Percentiles rank a stretch among this genome's conserved stretches.
These are phyloP conservation scores for Aspergillus wentii DNA, from an alignment of 495 filamentous ascomycete species.

Conservation along the genomic window DNA sequence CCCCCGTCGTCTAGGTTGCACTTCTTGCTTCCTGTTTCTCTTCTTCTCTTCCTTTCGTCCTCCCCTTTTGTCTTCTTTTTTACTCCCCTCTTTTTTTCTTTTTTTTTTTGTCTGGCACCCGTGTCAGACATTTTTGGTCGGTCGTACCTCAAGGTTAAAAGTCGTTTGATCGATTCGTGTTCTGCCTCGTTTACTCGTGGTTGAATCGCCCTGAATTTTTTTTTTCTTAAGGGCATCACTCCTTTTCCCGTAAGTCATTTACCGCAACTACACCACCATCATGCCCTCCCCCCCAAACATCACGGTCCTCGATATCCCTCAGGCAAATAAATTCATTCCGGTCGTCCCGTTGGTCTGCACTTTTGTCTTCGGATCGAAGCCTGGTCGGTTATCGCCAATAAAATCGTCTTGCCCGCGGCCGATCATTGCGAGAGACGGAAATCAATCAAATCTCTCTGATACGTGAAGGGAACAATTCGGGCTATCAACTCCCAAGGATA, in stretches of 20 bases:
- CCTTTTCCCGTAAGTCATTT: conserved; percentile 23
- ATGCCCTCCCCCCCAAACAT: conserved; percentile 3
- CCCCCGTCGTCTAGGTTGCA: conserved; percentile 11
- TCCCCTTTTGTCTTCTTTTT: conserved; percentile 11
- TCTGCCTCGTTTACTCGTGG: conserved; percentile 41
- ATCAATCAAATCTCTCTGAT: conserved; percentile 9
- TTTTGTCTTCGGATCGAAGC: background rate
- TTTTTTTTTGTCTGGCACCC: conserved; percentile 12
- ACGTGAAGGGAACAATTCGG: conserved; percentile 7
- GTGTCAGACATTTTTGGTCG: conserved; percentile 17
- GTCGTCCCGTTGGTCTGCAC: conserved; percentile 10
- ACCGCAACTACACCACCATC: conserved; percentile 4
- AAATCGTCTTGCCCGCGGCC: background rate
- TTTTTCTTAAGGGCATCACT: conserved; percentile 17
- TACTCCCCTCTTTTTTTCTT: conserved; percentile 11
- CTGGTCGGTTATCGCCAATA: conserved; percentile 1
- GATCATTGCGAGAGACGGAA: conserved; percentile 2
- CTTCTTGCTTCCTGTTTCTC: conserved; percentile 12
- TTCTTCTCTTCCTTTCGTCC: conserved; percentile 11
- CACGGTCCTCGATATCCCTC: conserved; percentile 6
- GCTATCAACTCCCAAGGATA: conserved; percentile 2
- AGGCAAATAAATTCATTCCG: conserved; percentile 1
- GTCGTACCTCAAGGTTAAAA: conserved; percentile 18
- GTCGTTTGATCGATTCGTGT: conserved; percentile 6
- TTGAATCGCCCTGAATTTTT: conserved; percentile 16